Conservation (phyloP, 1,284 basidiomycete species). For the Heterobasidion irregulare region DNA sequence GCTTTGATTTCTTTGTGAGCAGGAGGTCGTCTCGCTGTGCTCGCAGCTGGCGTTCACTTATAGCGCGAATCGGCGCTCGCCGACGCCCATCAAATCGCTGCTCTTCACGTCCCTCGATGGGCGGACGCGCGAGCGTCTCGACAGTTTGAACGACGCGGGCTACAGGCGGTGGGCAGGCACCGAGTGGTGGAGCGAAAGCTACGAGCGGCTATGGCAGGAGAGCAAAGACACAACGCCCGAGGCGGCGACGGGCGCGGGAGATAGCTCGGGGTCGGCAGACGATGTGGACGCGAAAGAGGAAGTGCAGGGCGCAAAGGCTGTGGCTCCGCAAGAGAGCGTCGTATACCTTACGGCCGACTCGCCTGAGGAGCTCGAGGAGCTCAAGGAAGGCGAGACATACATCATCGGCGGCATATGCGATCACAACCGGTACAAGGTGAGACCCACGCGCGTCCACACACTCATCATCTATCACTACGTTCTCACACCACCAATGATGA, state of each 20-base stretch:
- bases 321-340: slow-evolving; percentile 39
- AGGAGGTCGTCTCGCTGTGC: slow-evolving; percentile 86
- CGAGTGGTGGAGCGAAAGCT: slow-evolving; percentile 74
- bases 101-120: slow-evolving; percentile 78
- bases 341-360: slow-evolving; percentile 97
- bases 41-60: slow-evolving; percentile 89
- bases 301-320: slow-evolving; percentile 13
- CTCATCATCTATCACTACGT: neutral
- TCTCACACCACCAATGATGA: too few species aligned
- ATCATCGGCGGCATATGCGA: slow-evolving; percentile 97
- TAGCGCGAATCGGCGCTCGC: slow-evolving; percentile 72
- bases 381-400: slow-evolving; percentile 84
- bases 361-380: slow-evolving; percentile 71
- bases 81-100: slow-evolving; percentile 62
- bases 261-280: neutral
- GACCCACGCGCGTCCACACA: slow-evolving; percentile 4
- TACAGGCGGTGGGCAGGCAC: slow-evolving; percentile 78
- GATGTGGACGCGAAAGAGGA: slow-evolving; percentile 1
- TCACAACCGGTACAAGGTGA: slow-evolving; percentile 92
- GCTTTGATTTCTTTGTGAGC: neutral
- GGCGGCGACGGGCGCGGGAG: neutral
- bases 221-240: neutral
- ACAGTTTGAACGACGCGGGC: slow-evolving; percentile 56
- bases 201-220: slow-evolving; percentile 57
- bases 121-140: slow-evolving; percentile 59